These are phyloP conservation scores for Herpetomonas tarakana DNA, from an alignment of 208 protist genomes.

Conservation along the genomic window DNA sequence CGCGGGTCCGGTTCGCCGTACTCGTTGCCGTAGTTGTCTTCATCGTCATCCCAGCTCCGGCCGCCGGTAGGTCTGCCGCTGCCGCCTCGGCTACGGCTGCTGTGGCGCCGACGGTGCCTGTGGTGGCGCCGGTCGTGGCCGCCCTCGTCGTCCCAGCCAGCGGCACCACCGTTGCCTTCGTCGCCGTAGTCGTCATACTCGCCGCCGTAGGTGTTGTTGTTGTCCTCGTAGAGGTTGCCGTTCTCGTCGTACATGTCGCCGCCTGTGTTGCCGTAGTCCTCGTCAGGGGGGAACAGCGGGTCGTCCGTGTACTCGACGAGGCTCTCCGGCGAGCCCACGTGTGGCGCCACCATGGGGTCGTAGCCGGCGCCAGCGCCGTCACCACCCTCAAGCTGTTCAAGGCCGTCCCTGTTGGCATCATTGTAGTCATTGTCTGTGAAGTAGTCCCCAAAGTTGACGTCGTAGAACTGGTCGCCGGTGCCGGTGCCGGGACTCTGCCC, in stretches of 20 bases:
- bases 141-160: not conserved
- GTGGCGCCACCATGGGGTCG: not conserved
- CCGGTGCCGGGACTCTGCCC: conserved; percentile 3
- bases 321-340: not conserved
- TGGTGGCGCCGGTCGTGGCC: conserved; percentile 9
- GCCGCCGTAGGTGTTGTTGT: conserved; percentile 6
- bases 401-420: conserved; percentile 3
- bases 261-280: conserved; percentile 13
- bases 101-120: conserved; percentile 19
- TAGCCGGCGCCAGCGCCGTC: conserved; percentile 2
- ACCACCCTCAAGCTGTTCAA: not conserved
- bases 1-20: not conserved
- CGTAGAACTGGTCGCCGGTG: conserved; percentile 42
- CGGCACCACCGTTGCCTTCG: conserved; percentile 2
- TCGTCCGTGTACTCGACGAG: conserved; percentile 13
- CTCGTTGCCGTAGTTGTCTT: conserved; percentile 3
- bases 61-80: not conserved
- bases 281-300: conserved; percentile 9
- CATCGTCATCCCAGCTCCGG: conserved; percentile 4
- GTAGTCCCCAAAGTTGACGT: conserved; percentile 40
- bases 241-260: conserved; percentile 9
- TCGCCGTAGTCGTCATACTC: conserved; percentile 21
- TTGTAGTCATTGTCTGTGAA: conserved; percentile 35
- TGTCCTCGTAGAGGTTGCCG: conserved; percentile 4
- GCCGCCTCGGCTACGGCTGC: conserved; percentile 6